These are phyloP conservation scores for Paecilomyces formosus DNA, from an alignment of 2,329 filamentous ascomycete genomes.

Conservation along the genomic window DNA sequence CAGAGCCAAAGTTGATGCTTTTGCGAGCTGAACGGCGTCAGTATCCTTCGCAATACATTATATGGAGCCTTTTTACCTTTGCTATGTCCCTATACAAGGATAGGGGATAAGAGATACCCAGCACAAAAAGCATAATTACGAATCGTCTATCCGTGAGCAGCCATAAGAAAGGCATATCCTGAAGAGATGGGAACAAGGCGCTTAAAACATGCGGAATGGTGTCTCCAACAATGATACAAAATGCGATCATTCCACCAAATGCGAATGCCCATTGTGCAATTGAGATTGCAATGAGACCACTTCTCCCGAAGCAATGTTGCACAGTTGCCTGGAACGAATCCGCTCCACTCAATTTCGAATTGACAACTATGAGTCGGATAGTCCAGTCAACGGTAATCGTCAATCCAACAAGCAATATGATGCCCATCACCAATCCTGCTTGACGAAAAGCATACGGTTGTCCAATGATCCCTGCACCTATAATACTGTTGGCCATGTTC, in stretches of 20 bases:
- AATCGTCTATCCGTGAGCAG: constrained; percentile 73
- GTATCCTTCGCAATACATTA: constrained; percentile 2
- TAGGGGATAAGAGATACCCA: constrained; percentile 82
- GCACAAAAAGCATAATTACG: constrained; percentile 78
- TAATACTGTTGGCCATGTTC: constrained; percentile 99
- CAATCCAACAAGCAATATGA: constrained; percentile 67
- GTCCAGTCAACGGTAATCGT: constrained; percentile 95
- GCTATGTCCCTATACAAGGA: constrained; percentile 94
- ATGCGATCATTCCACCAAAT: constrained; percentile 97
- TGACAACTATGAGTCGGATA: constrained; percentile 91
- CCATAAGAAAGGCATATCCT: constrained; percentile 67
- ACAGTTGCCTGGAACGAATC: constrained; percentile 95
- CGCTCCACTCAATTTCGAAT: constrained; percentile 90
- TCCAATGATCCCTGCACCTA: constrained; percentile 65
- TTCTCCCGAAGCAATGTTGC: constrained; percentile 85
- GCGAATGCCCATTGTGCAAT: constrained; percentile 97
- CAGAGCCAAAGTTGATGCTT: constrained; percentile 87
- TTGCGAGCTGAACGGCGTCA: constrained; percentile 63
- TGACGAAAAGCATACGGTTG: constrained; percentile 96
- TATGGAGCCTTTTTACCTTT: constrained; percentile 54
- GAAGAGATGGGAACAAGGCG: constrained; percentile 71
- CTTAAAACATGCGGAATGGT: constrained; percentile 85
- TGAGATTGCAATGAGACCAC: constrained; percentile 80
- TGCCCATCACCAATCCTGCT: constrained; percentile 75
- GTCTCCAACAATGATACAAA: constrained; percentile 95